phyloP scores from a whole-genome alignment of 139 green algal genomes.

The Nannochloris sp. region DNA sequence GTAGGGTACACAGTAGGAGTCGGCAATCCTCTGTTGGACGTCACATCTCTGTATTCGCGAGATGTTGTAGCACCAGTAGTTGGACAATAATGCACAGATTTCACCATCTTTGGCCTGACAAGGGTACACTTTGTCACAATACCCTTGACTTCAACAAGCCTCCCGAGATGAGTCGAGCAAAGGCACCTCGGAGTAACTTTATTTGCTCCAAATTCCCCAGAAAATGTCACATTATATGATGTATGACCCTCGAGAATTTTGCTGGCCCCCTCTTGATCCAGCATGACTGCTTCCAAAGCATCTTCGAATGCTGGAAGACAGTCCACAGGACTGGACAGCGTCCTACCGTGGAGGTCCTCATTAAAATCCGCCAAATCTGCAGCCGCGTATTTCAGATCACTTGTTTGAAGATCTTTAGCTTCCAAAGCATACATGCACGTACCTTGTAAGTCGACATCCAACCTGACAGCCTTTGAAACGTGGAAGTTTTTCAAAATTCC shows the following conservation, averaged over 20 bases:
- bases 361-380: conserved; percentile 72
- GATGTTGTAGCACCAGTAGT: conserved; percentile 54
- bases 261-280: conserved; percentile 12
- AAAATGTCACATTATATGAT: conserved; percentile 65
- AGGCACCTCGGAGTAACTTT: conserved; percentile 78
- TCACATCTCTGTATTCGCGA: conserved; percentile 87
- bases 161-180: conserved; percentile 57
- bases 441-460: conserved; percentile 39
- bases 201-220: conserved; percentile 83
- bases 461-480: conserved; percentile 17
- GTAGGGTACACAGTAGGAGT: conserved; percentile 69
- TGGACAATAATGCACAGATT: conserved; percentile 83
- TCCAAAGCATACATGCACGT: conserved; percentile 3
- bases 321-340: conserved; percentile 65
- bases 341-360: conserved; percentile 45
- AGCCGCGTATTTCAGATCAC: neutral
- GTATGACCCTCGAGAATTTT: conserved; percentile 26
- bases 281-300: conserved; percentile 64
- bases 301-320: conserved; percentile 80
- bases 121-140: conserved; percentile 91
- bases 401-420: neutral
- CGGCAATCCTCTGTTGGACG: conserved; percentile 55
- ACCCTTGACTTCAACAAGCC: conserved; percentile 84
- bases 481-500: conserved; percentile 37
- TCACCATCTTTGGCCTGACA: conserved; percentile 83